Evolutionary conservation across 345 rosid species (phyloP).

Genomic region (Arabis alpina): DNA sequence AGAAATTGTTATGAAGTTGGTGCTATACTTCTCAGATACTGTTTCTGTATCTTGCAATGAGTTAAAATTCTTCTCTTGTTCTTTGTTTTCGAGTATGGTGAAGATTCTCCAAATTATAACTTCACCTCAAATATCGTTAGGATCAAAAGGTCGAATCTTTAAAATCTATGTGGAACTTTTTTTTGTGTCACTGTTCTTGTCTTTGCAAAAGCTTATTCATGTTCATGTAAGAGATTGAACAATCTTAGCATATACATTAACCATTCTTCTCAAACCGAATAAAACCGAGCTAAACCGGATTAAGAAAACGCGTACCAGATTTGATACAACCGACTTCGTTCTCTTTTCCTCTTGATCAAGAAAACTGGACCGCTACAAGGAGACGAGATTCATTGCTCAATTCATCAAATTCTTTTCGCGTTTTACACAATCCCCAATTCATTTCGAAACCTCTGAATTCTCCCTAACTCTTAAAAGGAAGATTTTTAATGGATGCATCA

Average conservation of each 20-base stretch:
- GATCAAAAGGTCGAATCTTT: slow-evolving; percentile 19
- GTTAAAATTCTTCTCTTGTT: slow-evolving; percentile 22
- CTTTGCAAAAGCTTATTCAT: neutral
- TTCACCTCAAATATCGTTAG: slow-evolving; percentile 20
- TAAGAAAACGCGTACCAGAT: neutral
- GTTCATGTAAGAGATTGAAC: neutral
- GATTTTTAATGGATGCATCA: slow-evolving; percentile 26
- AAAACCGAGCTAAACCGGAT: neutral
- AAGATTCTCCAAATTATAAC: slow-evolving; percentile 4
- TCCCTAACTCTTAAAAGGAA: neutral
- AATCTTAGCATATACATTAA: no score
- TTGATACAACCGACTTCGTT: slow-evolving; percentile 24
- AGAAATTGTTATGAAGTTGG: slow-evolving; percentile 24
- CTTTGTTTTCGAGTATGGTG: slow-evolving; percentile 24
- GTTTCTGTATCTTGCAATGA: slow-evolving; percentile 25
- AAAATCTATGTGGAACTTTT: neutral
- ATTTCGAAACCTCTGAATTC: neutral
- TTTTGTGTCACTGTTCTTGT: slow-evolving; percentile 3
- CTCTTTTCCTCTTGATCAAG: slow-evolving; percentile 42
- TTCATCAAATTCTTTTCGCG: neutral
- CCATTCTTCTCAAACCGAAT: no score
- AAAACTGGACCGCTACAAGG: slow-evolving; percentile 39
- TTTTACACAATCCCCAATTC: neutral
- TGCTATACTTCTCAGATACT: neutral
- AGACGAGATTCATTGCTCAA: slow-evolving; percentile 2